phyloP scores from a whole-genome alignment of 768 basidiomycete species.

The Wakefieldia striispora region DNA sequence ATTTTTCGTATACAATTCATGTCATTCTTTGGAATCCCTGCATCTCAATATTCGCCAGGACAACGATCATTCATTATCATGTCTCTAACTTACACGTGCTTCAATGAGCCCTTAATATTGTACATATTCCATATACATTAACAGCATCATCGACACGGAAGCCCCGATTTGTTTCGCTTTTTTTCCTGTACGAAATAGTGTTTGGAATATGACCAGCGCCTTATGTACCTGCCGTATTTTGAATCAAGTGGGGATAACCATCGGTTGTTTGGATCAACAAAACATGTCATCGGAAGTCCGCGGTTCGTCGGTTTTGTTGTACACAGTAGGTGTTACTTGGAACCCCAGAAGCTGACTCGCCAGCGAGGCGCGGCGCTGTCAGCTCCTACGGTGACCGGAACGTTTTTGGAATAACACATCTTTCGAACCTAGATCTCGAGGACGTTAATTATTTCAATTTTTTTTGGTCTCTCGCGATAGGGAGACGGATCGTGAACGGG shows the following conservation, averaged over 20 bases:
- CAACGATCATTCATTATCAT: constrained; percentile 38
- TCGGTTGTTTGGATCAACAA: constrained; percentile 13
- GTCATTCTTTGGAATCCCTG: constrained; percentile 33
- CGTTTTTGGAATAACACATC: constrained; percentile 5
- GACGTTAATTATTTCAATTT: not conserved
- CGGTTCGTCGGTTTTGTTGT: constrained; percentile 19
- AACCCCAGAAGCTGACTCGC: too few relatives aligned
- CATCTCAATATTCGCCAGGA: constrained; percentile 33
- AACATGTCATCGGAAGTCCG: constrained; percentile 27
- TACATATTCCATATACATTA: constrained; percentile 35
- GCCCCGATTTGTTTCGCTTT: constrained; percentile 17
- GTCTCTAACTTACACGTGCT: constrained; percentile 34
- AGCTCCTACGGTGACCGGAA: too few relatives aligned
- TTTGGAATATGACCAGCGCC: constrained; percentile 22
- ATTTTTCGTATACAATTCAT: constrained; percentile 34
- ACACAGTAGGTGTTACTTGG: not conserved
- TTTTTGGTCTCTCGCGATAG: constrained; percentile 1
- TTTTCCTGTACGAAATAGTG: constrained; percentile 27
- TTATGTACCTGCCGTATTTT: constrained; percentile 28
- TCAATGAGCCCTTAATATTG: constrained; percentile 34
- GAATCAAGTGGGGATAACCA: constrained; percentile 20
- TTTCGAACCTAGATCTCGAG: constrained; percentile 4
- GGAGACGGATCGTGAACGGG: constrained; percentile 1
- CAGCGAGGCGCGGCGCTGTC: too few relatives aligned
- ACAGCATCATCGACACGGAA: constrained; percentile 27